phyloP scores from a whole-genome alignment of 441 rosid genomes.

The Codiaeum variegatum region DNA sequence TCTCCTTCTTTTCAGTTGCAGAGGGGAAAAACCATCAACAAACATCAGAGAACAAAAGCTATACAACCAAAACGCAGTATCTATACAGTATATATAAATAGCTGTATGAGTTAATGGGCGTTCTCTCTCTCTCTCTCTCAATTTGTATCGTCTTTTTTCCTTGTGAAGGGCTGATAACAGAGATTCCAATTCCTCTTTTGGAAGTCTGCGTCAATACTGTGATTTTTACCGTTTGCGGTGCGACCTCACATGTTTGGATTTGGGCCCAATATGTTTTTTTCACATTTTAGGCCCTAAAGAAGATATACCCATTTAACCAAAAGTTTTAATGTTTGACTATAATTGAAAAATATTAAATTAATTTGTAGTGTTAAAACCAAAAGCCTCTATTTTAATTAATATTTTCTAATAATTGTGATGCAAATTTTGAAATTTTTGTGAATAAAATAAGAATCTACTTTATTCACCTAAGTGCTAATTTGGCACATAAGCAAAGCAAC shows the following conservation, averaged over 20 bases:
- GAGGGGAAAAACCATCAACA: conserved; percentile 40
- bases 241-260: neutral
- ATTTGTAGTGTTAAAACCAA: too few species aligned
- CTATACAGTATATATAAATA: neutral
- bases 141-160: neutral
- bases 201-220: neutral
- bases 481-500: conserved; percentile 36
- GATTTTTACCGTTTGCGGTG: neutral
- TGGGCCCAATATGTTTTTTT: neutral
- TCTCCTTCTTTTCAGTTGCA: conserved; percentile 59
- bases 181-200: neutral
- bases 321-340: too few species aligned
- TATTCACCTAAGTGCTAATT: conserved; percentile 1
- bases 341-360: too few species aligned
- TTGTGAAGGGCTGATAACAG: neutral
- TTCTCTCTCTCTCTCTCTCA: neutral
- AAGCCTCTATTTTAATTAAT: too few species aligned
- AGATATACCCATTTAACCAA: too few species aligned
- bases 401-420: too few species aligned
- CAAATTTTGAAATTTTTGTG: too few species aligned
- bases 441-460: neutral
- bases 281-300: too few species aligned
- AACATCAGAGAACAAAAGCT: conserved; percentile 34
- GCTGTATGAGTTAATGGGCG: neutral
- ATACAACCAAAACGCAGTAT: neutral